Percentiles rank a stretch among this genome's conserved stretches.
Evolutionary conservation across 495 filamentous ascomycete species (phyloP).

Genomic region (Aspergillus diversus): DNA sequence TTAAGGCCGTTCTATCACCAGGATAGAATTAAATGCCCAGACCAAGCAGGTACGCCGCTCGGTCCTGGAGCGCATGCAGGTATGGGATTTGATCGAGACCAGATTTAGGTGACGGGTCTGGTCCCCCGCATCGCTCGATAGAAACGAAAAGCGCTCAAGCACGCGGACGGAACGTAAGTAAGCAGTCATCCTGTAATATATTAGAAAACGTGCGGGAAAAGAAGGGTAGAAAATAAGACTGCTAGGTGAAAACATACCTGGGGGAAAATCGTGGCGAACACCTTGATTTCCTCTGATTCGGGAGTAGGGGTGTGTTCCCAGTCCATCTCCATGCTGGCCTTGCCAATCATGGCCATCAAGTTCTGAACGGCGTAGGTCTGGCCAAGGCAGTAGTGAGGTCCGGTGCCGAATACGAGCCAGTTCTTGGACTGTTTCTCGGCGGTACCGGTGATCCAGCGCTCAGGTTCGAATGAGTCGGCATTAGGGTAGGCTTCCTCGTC

Average conservation of each 20-base stretch:
- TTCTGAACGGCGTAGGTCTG: slow-evolving; percentile 93
- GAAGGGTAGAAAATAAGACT: too few relatives aligned
- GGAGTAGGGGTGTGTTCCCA: slow-evolving; percentile 88
- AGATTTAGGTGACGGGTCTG: slow-evolving; percentile 21
- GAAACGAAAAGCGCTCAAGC: slow-evolving; percentile 29
- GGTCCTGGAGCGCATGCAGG: slow-evolving; percentile 4
- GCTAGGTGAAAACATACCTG: slow-evolving; percentile 59
- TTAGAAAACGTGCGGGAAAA: slow-evolving; percentile 23
- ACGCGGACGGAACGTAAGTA: slow-evolving; percentile 48
- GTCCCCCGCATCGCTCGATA: slow-evolving; percentile 28
- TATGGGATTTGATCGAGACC: neutral
- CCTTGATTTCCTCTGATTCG: slow-evolving; percentile 90
- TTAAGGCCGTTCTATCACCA: slow-evolving; percentile 40
- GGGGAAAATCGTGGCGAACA: slow-evolving; percentile 98
- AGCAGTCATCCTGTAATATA: slow-evolving; percentile 42
- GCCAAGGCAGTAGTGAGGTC: slow-evolving; percentile 95
- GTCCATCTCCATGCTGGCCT: slow-evolving; percentile 86
- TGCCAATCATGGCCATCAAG: slow-evolving; percentile 89
- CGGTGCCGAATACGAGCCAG: slow-evolving; percentile 95
- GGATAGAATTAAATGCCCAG: slow-evolving; percentile 40
- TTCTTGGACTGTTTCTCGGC: slow-evolving; percentile 95
- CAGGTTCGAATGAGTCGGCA: slow-evolving; percentile 83
- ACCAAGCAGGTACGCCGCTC: slow-evolving; percentile 7
- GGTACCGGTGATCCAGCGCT: slow-evolving; percentile 88
- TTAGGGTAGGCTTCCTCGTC: slow-evolving; percentile 92